A percentile compares a stretch with the other conserved stretches of the same genome.
Conservation (phyloP, 78 protist genomes). For the Tieghemostelium lacteum region DNA sequence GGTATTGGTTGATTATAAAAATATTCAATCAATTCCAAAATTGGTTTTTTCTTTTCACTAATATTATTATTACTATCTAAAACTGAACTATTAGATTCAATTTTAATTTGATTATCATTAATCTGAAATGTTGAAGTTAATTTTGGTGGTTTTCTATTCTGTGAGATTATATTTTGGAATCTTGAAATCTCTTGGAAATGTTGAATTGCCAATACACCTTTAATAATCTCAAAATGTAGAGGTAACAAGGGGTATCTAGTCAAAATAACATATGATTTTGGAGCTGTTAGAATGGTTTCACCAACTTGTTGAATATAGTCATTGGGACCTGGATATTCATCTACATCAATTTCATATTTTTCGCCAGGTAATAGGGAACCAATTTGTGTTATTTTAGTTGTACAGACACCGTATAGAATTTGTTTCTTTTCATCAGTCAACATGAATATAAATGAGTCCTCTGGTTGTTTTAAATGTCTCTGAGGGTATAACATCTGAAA, state of each 20-base stretch:
- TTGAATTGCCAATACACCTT: conserved; percentile 11
- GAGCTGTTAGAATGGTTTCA: conserved; percentile 18
- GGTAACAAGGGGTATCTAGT: conserved; percentile 66
- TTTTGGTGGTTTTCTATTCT: background rate
- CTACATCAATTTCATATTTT: conserved; percentile 18
- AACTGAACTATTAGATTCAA: background rate
- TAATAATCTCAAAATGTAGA: conserved; percentile 55
- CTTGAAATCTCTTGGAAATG: conserved; percentile 54
- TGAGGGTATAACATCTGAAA: conserved; percentile 43
- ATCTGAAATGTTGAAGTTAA: background rate
- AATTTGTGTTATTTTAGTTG: conserved; percentile 11
- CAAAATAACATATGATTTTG: conserved; percentile 39
- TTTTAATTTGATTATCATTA: too few relatives aligned
- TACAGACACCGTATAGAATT: conserved; percentile 63
- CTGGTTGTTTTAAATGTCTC: conserved; percentile 44
- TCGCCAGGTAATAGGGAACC: background rate
- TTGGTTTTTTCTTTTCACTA: conserved; percentile 6
- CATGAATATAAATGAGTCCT: conserved; percentile 72
- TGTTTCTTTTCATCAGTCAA: conserved; percentile 64
- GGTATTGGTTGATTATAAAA: conserved; percentile 50
- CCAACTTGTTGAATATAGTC: conserved; percentile 2
- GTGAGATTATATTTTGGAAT: conserved; percentile 25
- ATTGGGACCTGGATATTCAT: conserved; percentile 13
- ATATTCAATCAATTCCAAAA: conserved; percentile 33
- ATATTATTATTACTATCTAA: too few relatives aligned